Conservation (phyloP, 805 yeast genomes). For the Clavispora vitiphila region DNA sequence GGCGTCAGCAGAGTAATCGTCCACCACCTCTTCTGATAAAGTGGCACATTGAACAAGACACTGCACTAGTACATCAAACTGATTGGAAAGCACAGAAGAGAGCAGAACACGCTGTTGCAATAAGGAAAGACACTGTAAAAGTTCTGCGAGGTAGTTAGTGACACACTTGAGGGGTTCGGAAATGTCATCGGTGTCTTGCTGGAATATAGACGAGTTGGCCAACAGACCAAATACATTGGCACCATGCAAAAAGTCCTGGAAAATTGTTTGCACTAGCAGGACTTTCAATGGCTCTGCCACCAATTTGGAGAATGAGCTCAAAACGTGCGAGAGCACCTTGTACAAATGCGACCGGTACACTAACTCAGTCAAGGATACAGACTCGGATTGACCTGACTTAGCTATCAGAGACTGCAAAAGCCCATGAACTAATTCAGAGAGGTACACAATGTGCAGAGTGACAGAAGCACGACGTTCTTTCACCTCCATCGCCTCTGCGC, state of each 20-base stretch:
- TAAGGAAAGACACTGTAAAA: conserved; percentile 27
- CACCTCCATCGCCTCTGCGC: conserved; percentile 42
- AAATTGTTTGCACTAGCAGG: conserved; percentile 10
- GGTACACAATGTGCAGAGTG: conserved; percentile 17
- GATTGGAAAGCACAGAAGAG: conserved; percentile 11
- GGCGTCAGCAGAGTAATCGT: conserved; percentile 54
- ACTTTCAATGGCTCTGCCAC: conserved; percentile 16
- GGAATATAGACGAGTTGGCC: not conserved
- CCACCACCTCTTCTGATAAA: conserved; percentile 38
- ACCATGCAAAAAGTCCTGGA: conserved; percentile 21
- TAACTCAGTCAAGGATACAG: conserved; percentile 14
- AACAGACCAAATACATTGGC: conserved; percentile 1
- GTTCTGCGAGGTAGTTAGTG: conserved; percentile 23
- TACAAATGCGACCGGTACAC: conserved; percentile 25
- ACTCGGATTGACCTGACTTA: not conserved
- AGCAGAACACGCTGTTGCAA: conserved; percentile 22
- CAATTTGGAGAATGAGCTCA: conserved; percentile 26
- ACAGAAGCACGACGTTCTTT: conserved; percentile 34
- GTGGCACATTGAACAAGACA: conserved; percentile 35
- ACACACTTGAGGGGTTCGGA: conserved; percentile 17
- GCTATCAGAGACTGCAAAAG: conserved; percentile 4
- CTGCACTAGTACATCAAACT: conserved; percentile 11
- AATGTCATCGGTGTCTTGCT: conserved; percentile 7
- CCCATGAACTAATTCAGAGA: conserved; percentile 5
- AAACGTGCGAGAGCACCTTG: conserved; percentile 18